Percentiles rank a stretch among this genome's conserved stretches.
These are phyloP conservation scores for Cenchrus purpureus DNA, from an alignment of 176 grass and related monocot genomes.

Conservation along the genomic window DNA sequence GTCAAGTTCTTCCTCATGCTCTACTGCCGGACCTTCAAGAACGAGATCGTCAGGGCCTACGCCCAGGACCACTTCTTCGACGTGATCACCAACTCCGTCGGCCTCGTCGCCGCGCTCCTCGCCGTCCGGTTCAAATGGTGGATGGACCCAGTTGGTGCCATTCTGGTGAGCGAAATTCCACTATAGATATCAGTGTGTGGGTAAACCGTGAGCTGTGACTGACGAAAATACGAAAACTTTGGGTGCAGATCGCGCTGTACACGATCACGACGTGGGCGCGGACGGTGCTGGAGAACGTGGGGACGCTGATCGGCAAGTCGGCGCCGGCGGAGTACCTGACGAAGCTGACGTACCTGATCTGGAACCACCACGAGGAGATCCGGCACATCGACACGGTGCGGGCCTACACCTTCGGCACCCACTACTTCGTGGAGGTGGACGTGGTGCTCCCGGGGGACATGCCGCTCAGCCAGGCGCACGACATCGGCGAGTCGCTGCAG, in stretches of 20 bases:
- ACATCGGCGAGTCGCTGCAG: conserved; percentile 83
- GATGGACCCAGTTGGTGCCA: conserved; percentile 91
- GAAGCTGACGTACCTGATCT: conserved; percentile 88
- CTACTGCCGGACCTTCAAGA: conserved; percentile 88
- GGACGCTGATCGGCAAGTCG: conserved; percentile 69
- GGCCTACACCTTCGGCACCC: conserved; percentile 78
- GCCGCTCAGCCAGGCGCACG: conserved; percentile 70
- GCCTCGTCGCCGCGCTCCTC: conserved; percentile 67
- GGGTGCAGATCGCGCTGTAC: conserved; percentile 72
- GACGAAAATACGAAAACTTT: background rate
- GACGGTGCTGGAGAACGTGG: conserved; percentile 86
- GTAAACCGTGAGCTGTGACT: background rate
- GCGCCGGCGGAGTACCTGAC: conserved; percentile 82
- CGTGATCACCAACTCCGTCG: conserved; percentile 94
- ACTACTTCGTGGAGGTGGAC: conserved; percentile 92
- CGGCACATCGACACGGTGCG: conserved; percentile 82
- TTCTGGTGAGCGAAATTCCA: conserved; percentile 57
- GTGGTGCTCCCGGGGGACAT: conserved; percentile 74
- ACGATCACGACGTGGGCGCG: conserved; percentile 78
- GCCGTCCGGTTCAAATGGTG: conserved; percentile 76
- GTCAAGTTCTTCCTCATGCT: conserved; percentile 95
- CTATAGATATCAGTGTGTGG: no score
- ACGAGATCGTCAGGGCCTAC: conserved; percentile 85
- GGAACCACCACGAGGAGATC: conserved; percentile 81
- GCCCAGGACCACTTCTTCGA: conserved; percentile 97